A percentile compares a stretch with the other conserved stretches of the same genome.
Conservation (phyloP, 2,329 filamentous ascomycete genomes). For the Raffaelea arxii region DNA sequence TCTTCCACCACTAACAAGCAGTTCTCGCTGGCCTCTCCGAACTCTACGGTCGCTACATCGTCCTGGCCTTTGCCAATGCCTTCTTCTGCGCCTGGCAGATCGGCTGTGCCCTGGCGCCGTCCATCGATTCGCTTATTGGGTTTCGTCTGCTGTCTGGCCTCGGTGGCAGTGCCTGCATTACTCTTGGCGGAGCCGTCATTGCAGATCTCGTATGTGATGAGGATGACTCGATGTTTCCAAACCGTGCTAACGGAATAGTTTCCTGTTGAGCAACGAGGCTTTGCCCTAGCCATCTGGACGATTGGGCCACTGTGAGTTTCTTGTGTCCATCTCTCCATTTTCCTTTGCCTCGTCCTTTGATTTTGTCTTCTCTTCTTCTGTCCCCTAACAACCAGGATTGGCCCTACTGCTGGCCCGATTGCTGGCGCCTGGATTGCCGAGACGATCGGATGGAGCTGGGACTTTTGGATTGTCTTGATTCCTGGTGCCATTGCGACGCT, state of each 20-base stretch:
- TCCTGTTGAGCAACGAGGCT: constrained; percentile 41
- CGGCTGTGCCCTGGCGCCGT: constrained; percentile 51
- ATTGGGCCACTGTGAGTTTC: constrained; percentile 17
- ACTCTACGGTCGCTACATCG: constrained; percentile 35
- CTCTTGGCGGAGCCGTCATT: constrained; percentile 11
- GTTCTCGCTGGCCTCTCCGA: constrained; percentile 17
- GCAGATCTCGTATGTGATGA: constrained; percentile 7
- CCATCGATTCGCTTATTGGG: constrained; percentile 29
- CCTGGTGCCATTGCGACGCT: constrained; percentile 24
- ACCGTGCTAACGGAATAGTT: constrained; percentile 20
- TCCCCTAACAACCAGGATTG: constrained; percentile 11
- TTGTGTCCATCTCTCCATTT: too few species aligned
- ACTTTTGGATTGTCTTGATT: constrained; percentile 42
- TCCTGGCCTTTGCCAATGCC: constrained; percentile 61
- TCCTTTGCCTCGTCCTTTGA: background rate
- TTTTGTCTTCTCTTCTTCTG: background rate
- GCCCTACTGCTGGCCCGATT: constrained; percentile 35
- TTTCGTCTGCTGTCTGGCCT: constrained; percentile 14
- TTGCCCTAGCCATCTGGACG: constrained; percentile 42
- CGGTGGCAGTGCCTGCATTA: constrained; percentile 12
- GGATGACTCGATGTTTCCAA: background rate
- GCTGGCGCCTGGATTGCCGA: constrained; percentile 39
- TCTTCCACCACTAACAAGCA: constrained; percentile 48
- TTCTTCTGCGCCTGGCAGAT: constrained; percentile 58
- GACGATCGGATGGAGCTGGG: constrained; percentile 28